These are phyloP conservation scores for Halophytophthora polymorphica DNA, from an alignment of 352 stramenopile genomes.

Conservation along the genomic window DNA sequence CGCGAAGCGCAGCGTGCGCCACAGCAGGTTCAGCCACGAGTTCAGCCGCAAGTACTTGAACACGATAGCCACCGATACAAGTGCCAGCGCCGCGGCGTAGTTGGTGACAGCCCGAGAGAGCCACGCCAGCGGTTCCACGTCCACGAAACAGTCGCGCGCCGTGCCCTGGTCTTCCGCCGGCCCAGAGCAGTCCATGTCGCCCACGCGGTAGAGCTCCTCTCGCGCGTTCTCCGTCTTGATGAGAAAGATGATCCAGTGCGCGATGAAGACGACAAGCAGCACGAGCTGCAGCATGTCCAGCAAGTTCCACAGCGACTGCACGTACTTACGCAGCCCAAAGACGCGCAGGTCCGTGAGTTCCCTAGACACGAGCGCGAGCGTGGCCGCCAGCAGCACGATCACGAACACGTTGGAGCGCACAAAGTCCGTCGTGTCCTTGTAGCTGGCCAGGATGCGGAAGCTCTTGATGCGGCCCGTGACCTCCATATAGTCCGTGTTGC, in stretches of 20 bases:
- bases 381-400: constrained; percentile 55
- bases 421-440: constrained; percentile 41
- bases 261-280: constrained; percentile 60
- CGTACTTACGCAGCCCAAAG: constrained; percentile 54
- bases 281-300: constrained; percentile 74
- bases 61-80: constrained; percentile 74
- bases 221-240: constrained; percentile 48
- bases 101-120: constrained; percentile 53
- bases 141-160: constrained; percentile 51
- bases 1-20: constrained; percentile 71
- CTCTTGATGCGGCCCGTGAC: constrained; percentile 63
- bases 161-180: constrained; percentile 39
- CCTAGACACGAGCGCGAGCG: constrained; percentile 44
- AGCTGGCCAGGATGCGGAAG: constrained; percentile 64
- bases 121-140: constrained; percentile 52
- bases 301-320: constrained; percentile 77
- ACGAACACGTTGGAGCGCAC: constrained; percentile 52
- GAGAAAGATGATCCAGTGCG: constrained; percentile 56
- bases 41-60: constrained; percentile 84
- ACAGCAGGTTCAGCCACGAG: constrained; percentile 73
- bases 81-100: constrained; percentile 47
- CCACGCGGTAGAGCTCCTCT: constrained; percentile 46
- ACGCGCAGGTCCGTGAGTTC: constrained; percentile 53
- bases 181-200: constrained; percentile 46
- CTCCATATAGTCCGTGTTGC: constrained; percentile 77